Conservation (phyloP, 768 basidiomycete genomes). For the Pulveroboletus frians region DNA sequence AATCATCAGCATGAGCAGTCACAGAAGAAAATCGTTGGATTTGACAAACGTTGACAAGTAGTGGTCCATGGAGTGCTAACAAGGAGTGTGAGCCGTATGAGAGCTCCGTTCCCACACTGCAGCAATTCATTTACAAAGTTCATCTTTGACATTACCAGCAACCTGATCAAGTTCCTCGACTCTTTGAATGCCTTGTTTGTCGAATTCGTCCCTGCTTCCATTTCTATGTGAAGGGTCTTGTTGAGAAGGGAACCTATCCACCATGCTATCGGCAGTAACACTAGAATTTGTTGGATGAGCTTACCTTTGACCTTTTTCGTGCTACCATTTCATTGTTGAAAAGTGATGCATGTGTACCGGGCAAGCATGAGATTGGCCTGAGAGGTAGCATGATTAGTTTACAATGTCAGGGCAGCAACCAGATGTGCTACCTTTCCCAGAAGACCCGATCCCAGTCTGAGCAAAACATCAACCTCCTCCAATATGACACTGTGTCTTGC, state of each 20-base stretch:
- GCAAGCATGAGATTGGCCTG: slow-evolving; percentile 90
- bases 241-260: slow-evolving; percentile 75
- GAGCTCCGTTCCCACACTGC: slow-evolving; percentile 81
- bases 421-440: slow-evolving; percentile 62
- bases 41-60: slow-evolving; percentile 79
- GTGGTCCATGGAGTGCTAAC: slow-evolving; percentile 79
- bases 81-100: slow-evolving; percentile 80
- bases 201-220: slow-evolving; percentile 53
- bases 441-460: slow-evolving; percentile 80
- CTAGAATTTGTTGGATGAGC: background rate
- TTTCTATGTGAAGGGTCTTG: slow-evolving; percentile 79
- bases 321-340: slow-evolving; percentile 89
- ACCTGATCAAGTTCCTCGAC: slow-evolving; percentile 94
- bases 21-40: background rate
- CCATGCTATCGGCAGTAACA: background rate
- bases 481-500: slow-evolving; percentile 73
- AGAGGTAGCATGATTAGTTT: background rate
- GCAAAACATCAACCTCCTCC: slow-evolving; percentile 77
- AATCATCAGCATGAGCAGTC: slow-evolving; percentile 8
- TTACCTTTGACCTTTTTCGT: slow-evolving; percentile 95
- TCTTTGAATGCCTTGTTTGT: slow-evolving; percentile 43
- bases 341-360: slow-evolving; percentile 87
- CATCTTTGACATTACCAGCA: slow-evolving; percentile 95
- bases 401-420: background rate
- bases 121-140: slow-evolving; percentile 90